These are phyloP conservation scores for Rhytidhysteron rufulum DNA, from an alignment of 2,329 filamentous ascomycete species.

Conservation along the genomic window DNA sequence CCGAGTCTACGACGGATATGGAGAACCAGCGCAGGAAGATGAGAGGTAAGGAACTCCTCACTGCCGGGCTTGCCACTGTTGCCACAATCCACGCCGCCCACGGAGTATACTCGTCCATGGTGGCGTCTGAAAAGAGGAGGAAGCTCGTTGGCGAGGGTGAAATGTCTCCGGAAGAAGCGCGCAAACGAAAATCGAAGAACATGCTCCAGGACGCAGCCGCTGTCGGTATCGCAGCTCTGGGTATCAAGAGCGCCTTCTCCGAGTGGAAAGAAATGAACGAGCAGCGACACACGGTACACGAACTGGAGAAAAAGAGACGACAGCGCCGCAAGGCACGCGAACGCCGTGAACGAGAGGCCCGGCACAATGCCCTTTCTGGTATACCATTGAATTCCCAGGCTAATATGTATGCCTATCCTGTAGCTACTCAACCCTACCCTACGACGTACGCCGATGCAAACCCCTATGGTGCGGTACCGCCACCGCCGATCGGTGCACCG, in stretches of 20 bases:
- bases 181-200: slow-evolving; percentile 60
- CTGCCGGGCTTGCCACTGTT: slow-evolving; percentile 62
- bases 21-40: slow-evolving; percentile 61
- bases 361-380: slow-evolving; percentile 38
- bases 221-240: slow-evolving; percentile 62
- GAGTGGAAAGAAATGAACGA: slow-evolving; percentile 68
- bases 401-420: slow-evolving; percentile 38
- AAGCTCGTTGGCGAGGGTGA: slow-evolving; percentile 60
- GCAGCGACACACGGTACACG: slow-evolving; percentile 53
- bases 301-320: slow-evolving; percentile 50
- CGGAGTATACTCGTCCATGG: slow-evolving; percentile 60
- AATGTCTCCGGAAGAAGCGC: slow-evolving; percentile 59
- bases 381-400: slow-evolving; percentile 26
- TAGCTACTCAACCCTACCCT: slow-evolving; percentile 34
- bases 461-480: slow-evolving; percentile 41
- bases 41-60: slow-evolving; percentile 63
- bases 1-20: slow-evolving; percentile 59
- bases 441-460: slow-evolving; percentile 44
- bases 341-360: slow-evolving; percentile 42
- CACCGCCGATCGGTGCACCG: slow-evolving; percentile 35
- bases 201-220: slow-evolving; percentile 63
- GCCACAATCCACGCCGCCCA: slow-evolving; percentile 68
- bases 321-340: slow-evolving; percentile 43
- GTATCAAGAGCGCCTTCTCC: slow-evolving; percentile 62
- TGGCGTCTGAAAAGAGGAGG: slow-evolving; percentile 59